Evolutionary conservation across 73 alveolate species (phyloP).

Genomic region (Diophrys appendiculata): DNA sequence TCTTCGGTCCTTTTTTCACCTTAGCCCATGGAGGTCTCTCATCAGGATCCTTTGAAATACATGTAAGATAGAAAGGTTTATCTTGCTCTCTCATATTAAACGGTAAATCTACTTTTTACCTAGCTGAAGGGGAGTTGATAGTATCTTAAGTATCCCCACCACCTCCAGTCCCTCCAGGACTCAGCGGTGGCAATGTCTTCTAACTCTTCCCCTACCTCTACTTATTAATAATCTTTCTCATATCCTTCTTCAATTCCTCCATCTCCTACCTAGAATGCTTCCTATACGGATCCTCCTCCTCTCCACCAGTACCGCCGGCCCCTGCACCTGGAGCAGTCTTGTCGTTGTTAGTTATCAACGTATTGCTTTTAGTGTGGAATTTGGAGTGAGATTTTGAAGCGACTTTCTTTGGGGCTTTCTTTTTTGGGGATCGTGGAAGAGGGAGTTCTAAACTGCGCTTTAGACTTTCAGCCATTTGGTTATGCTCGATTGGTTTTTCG

Average conservation of each 20-base stretch:
- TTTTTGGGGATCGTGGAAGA: neutral
- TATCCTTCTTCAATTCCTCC: conserved; percentile 1
- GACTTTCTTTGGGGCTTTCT: neutral
- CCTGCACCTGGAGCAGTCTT: no score
- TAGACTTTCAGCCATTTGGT: neutral
- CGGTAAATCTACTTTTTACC: neutral
- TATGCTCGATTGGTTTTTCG: neutral
- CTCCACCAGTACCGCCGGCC: no score
- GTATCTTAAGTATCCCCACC: no score
- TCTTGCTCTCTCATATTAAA: neutral
- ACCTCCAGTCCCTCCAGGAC: no score
- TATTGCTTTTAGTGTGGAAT: no score
- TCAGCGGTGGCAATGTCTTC: no score
- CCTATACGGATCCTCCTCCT: no score
- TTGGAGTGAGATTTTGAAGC: no score
- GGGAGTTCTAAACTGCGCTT: neutral
- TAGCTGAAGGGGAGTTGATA: no score
- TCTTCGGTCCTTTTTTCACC: neutral
- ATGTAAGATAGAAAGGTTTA: neutral
- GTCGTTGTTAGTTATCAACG: no score
- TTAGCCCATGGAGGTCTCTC: neutral
- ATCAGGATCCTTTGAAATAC: neutral
- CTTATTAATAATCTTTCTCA: neutral
- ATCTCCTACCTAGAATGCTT: neutral
- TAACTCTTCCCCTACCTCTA: no score